phyloP scores from a whole-genome alignment of 306 rosid genomes.

The Calophaca sinica region DNA sequence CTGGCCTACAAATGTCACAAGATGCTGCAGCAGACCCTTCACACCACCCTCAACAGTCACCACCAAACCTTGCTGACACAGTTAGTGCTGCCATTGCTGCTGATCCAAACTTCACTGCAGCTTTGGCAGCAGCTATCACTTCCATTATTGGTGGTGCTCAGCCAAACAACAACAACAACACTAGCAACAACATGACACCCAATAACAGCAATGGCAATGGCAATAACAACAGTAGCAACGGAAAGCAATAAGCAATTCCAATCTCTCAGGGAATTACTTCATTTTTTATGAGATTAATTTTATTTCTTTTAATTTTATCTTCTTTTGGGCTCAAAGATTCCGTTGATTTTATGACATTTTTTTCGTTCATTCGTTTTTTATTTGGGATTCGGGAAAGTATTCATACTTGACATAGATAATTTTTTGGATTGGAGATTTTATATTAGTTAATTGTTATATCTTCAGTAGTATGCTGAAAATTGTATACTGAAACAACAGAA shows the following conservation, averaged over 20 bases:
- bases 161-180: slow-evolving; percentile 40
- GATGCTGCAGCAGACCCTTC: slow-evolving; percentile 43
- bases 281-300: not conserved
- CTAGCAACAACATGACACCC: not conserved
- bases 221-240: not conserved
- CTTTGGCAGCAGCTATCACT: slow-evolving; percentile 71
- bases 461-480: slow-evolving; percentile 39
- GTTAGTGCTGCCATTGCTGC: slow-evolving; percentile 74
- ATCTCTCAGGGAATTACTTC: slow-evolving; percentile 41
- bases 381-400: slow-evolving; percentile 31
- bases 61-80: slow-evolving; percentile 48
- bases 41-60: slow-evolving; percentile 33
- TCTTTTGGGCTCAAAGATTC: slow-evolving; percentile 32
- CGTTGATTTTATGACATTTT: slow-evolving; percentile 34
- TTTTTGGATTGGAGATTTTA: slow-evolving; percentile 30
- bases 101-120: slow-evolving; percentile 75
- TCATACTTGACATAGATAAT: slow-evolving; percentile 19
- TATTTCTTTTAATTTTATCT: not conserved
- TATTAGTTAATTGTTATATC: slow-evolving; percentile 42
- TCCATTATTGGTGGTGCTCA: slow-evolving; percentile 65
- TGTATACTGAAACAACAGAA: not conserved
- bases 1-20: slow-evolving; percentile 74
- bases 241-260: slow-evolving; percentile 53
- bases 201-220: too few species aligned
- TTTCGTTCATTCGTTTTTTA: slow-evolving; percentile 1